Base-by-base conservation (phyloP, 129 eudicot genomes). In the Helichrysum umbraculigerum region DNA sequence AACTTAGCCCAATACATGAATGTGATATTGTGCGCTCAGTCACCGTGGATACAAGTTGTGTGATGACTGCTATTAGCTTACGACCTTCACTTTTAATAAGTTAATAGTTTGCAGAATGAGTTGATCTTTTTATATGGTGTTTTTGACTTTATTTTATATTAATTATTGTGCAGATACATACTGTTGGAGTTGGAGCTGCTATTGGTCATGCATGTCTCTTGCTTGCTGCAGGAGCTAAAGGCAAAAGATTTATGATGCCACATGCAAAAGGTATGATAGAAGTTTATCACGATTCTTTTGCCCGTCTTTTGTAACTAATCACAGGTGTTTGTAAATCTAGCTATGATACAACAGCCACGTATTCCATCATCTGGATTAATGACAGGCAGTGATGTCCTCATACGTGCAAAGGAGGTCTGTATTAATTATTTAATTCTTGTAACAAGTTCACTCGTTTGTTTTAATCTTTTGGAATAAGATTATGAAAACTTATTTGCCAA, bases 151-250 rank as follows among this genome's bases (percentile, higher is more conserved):
- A 20, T 16, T 52, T 57, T 25, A 11, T 6, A 76, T 74, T 75
- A 50, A 22, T 69, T 73, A 54, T 34, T 61, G 33, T 76, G 82
- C 88, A 94, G 98, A 91, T 94, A 74, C 93, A 84, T 70, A 94
- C 98, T 7, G 87, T 89, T 69, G 84, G 78, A 59, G 78, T 89
- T 66, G 97, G 93, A 64, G 84, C 82, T 70, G 97, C 98, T 66
- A 78, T 86, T 22, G 91, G 92, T 68, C 93, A 87, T 62, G 93
- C 97, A 73, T 94, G 98, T 70, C 88, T 94, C 42, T 81, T 94
- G 50, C 98, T 94, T 84, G 86, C 97, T 76, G 90, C 93, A 34
- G 98, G 98, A 66, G 57, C 89, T 66, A 89, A 91, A 83, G 98
- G 98, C 47, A 85, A 87, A 83, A 91, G 97, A 81, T 89, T 73